Evolutionary conservation across 306 rosid species (phyloP), one percentile per base, ranked within the genome.

Genomic region (Malus asiatica): DNA sequence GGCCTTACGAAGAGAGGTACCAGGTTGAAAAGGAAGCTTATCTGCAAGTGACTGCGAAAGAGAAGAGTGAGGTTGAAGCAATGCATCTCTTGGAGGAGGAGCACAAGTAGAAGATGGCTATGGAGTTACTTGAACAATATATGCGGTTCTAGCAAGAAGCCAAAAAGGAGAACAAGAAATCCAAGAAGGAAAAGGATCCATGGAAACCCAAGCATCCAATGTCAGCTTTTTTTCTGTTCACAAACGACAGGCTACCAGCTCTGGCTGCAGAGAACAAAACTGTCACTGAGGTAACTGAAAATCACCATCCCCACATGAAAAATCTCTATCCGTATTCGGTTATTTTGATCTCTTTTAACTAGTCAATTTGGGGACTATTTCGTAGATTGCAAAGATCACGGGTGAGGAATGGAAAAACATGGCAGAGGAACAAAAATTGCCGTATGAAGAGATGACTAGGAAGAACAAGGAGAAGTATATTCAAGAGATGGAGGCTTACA

Each of bases 341-440:
- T 3, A 1, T 60, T 44, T 1, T 5, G 11, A 1, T 60, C 16
- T 4, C 55, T 3, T 27, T 45, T 74, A 61, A 61, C 20, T 25
- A 12, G 12, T 73, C 6, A 61, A 61, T 14, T 62, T 29, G 45
- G 70, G 30, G 68, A 29, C 30, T 15, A 4, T 69, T 27, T 62
- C 51, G 62, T 84, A 92, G 97, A 78, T 89, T 63, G 68, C 99
- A 5, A 92, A 88, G 89, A 82, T 95, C 79, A 75, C 91, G 3
- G 88, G 87, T 3, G 97, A 90, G 76, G 99, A 95, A 83, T 95
- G 98, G 99, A 92, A 92, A 78, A 89, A 76, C 83, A 87, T 92
- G 96, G 82, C 89, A 14, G 92, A 90, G 55, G 69, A 88, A 66
- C 81, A 89, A 51, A 92, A 8, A 74, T 83, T 51, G 35, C 98